phyloP scores from a whole-genome alignment of 2,329 filamentous ascomycete genomes.

The Emmonsia crescens region DNA sequence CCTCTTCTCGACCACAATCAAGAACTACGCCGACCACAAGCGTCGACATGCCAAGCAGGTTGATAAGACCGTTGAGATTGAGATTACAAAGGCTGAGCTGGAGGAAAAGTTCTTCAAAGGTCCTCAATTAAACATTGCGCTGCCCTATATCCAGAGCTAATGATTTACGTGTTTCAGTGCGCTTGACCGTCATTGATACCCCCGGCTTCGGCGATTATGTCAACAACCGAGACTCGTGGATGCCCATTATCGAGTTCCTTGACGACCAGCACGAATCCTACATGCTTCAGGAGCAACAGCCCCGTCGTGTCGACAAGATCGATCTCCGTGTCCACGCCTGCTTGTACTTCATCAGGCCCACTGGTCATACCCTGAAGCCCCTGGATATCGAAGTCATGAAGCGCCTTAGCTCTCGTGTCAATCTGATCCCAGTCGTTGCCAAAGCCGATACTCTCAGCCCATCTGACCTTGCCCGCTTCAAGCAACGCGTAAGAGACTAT shows the following conservation, averaged over 20 bases:
- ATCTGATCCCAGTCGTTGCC: conserved; percentile 94
- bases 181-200: conserved; percentile 96
- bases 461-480: conserved; percentile 82
- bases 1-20: conserved; percentile 99
- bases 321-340: conserved; percentile 97
- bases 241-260: conserved; percentile 99
- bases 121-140: conserved; percentile 32
- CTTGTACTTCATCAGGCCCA: conserved; percentile 97
- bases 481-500: conserved; percentile 62
- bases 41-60: conserved; percentile 98
- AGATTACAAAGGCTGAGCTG: conserved; percentile 98
- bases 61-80: conserved; percentile 99
- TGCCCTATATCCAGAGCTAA: background rate
- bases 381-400: conserved; percentile 99
- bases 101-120: conserved; percentile 99
- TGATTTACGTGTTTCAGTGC: conserved; percentile 49
- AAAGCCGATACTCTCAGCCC: conserved; percentile 98
- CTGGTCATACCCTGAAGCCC: conserved; percentile 95
- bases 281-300: conserved; percentile 99
- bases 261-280: conserved; percentile 99
- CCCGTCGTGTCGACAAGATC: conserved; percentile 95
- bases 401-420: conserved; percentile 93
- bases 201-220: conserved; percentile 99
- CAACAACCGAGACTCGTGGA: conserved; percentile 99
- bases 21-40: conserved; percentile 99